Base-by-base conservation (phyloP, 108 stramenopile species). In the Cyclotella atomus region DNA sequence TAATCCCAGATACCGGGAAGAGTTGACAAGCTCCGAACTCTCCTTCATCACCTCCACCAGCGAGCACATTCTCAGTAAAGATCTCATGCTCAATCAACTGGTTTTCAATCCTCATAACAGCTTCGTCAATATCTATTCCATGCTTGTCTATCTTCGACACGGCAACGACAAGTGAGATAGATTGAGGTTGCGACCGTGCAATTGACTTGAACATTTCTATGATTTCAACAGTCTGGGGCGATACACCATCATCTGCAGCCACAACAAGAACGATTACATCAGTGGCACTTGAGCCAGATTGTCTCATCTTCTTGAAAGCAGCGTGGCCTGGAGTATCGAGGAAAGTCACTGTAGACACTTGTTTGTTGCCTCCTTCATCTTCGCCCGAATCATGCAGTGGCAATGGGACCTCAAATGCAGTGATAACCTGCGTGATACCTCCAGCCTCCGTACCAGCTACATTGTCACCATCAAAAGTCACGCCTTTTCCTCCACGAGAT, bases 301-400 rank as follows among this genome's bases (percentile, higher is more conserved):
- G 83, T 8, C 98, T 81, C 98, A 99, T 99, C 41, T 86, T 77
- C 38, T 80, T 78, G 77, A 99, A 99, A 2, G 98, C 97, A 6
- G 95, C 96, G 76, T 98, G 99, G 9, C 97, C 99, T 0, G 98
- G 99, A 9, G 99, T 99, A 79, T 99, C 99, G 43, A 99, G 73
- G 76, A 99, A 97, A 6, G 97, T 97, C 16, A 99, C 87, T 4
- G 84, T 82, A 12, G 80, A 72, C 27, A 77, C 65, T 29, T 55
- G 27, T 0, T 53, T 66, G 12, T 72, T 61, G 10, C 61, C 77
- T 41, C 32, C 54, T 9, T 50, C 62, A 16, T 71, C 68, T 16
- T 65, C 45, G 8, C 84, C 74, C 27, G 77, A 65, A 12, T 79
- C 81, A 8, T 69, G 54, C 7, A 67, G 50, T 36, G 71, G 68